phyloP scores from a whole-genome alignment of 495 filamentous ascomycete genomes.

The Tuber indicum region DNA sequence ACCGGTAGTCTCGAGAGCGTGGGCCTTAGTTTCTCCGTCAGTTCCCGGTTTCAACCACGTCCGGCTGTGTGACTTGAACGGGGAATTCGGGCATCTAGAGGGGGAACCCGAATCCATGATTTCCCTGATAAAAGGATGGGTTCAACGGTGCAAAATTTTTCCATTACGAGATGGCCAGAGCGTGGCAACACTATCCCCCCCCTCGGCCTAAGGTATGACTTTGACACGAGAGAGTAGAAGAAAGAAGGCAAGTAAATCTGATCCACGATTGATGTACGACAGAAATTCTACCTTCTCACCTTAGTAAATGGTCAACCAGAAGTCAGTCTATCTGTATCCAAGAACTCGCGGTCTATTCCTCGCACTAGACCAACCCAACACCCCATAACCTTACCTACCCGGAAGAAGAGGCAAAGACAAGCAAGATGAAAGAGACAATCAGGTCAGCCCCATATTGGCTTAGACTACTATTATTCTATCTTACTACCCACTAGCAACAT shows the following conservation, averaged over 20 bases:
- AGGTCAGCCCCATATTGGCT: neutral
- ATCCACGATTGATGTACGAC: neutral
- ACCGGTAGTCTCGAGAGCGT: too few relatives aligned
- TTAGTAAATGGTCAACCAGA: neutral
- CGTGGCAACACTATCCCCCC: neutral
- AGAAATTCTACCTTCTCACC: neutral
- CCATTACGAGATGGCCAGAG: neutral
- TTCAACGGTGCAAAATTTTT: neutral
- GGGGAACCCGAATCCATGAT: neutral
- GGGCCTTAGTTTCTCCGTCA: too few relatives aligned
- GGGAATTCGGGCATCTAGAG: neutral
- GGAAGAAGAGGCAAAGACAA: neutral
- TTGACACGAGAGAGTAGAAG: neutral
- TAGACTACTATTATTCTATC: neutral
- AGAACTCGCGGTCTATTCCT: neutral
- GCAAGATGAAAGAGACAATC: neutral
- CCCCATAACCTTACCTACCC: neutral
- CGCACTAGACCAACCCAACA: neutral
- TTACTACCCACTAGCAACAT: neutral
- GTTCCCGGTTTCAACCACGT: neutral
- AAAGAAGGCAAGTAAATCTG: neutral
- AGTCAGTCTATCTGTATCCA: neutral
- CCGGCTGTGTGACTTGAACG: neutral
- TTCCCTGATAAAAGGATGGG: neutral
- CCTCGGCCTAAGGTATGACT: neutral